Evolutionary conservation across 345 rosid genomes (phyloP).

Genomic region (Reutealis trisperma): DNA sequence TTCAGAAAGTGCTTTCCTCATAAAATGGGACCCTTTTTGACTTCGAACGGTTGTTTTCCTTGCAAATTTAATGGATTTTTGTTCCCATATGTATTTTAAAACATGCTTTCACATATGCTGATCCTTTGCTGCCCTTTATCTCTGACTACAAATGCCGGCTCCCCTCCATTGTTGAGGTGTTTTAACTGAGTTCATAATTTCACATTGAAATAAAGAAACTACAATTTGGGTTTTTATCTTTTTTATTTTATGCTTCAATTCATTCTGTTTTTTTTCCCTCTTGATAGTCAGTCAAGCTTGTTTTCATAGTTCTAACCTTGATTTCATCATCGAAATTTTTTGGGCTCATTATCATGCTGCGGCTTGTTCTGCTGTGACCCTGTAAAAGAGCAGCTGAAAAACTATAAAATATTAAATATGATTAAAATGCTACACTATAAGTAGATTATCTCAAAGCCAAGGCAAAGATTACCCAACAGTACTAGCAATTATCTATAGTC

Average conservation of each 20-base stretch:
- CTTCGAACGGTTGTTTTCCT: not conserved
- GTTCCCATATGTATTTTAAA: slow-evolving; percentile 12
- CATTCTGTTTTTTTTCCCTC: too few species aligned
- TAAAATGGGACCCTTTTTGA: not conserved
- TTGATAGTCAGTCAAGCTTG: too few species aligned
- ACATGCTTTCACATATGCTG: not conserved
- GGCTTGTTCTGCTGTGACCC: not conserved
- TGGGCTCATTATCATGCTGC: not conserved
- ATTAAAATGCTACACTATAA: too few species aligned
- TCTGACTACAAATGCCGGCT: slow-evolving; percentile 18
- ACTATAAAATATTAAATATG: too few species aligned
- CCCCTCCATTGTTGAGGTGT: slow-evolving; percentile 10
- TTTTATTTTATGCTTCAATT: not conserved
- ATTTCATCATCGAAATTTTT: too few species aligned
- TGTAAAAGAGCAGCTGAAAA: not conserved
- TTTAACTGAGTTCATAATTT: slow-evolving; percentile 22
- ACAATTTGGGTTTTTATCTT: not conserved
- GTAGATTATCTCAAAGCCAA: too few species aligned
- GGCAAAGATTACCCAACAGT: too few species aligned
- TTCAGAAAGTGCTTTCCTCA: slow-evolving; percentile 66
- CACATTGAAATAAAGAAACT: slow-evolving; percentile 17
- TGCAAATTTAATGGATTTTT: not conserved
- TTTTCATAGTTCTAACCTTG: not conserved
- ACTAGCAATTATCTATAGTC: too few species aligned
- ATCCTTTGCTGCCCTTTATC: not conserved